These are phyloP conservation scores for Coelastrella sp. DNA, from an alignment of 139 green algal genomes.

Conservation along the genomic window DNA sequence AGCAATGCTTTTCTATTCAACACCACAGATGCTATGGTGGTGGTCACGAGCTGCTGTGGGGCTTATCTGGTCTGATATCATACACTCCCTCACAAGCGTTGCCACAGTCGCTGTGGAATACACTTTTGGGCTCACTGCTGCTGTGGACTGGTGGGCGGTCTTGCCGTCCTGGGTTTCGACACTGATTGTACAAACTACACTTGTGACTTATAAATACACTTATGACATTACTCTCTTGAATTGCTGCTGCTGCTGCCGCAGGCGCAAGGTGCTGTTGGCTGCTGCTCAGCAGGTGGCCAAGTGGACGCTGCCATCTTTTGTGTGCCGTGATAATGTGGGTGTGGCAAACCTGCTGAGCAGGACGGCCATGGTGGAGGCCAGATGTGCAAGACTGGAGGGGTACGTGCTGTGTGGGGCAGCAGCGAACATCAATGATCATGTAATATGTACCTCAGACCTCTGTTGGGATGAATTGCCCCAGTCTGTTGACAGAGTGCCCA, in stretches of 20 bases:
- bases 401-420: background rate
- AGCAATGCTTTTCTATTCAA: too few species aligned
- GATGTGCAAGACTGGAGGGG: constrained; percentile 31
- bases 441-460: too few species aligned
- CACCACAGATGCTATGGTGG: too few species aligned
- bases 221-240: background rate
- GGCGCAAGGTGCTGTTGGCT: constrained; percentile 32
- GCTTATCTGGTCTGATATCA: background rate
- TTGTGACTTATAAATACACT: background rate
- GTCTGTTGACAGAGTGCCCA: too few species aligned
- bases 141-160: background rate
- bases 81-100: too few species aligned
- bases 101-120: too few species aligned
- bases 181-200: background rate
- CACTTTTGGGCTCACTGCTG: too few species aligned
- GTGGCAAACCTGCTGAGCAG: constrained; percentile 36
- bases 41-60: background rate
- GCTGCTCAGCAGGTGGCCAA: constrained; percentile 35
- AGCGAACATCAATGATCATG: too few species aligned
- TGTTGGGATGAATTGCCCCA: too few species aligned
- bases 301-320: constrained; percentile 44
- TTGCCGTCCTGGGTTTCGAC: too few species aligned
- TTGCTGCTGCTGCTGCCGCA: constrained; percentile 10
- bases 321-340: constrained; percentile 46
- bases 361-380: constrained; percentile 49